These are phyloP conservation scores for Zanthoxylum bungeanum DNA, from an alignment of 345 rosid genomes.

Conservation along the genomic window DNA sequence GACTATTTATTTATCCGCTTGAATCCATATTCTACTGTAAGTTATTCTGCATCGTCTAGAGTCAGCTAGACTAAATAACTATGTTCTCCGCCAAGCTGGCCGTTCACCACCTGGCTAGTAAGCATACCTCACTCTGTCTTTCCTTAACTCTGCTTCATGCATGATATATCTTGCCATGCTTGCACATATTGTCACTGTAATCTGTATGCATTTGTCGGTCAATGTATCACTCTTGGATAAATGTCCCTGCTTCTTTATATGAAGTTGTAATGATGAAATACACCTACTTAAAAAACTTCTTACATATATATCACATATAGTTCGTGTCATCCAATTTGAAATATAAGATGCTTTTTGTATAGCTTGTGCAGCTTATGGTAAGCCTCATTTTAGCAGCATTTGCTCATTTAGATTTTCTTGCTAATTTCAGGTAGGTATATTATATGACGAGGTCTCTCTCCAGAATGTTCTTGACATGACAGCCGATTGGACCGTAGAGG, in stretches of 20 bases:
- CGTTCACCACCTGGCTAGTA: no score
- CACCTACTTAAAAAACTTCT: background rate
- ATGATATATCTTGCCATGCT: no score
- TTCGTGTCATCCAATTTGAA: background rate
- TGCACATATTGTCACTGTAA: background rate
- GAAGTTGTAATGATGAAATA: background rate
- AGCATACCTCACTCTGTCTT: no score
- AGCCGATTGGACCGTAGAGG: conserved; percentile 92
- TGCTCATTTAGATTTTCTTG: conserved; percentile 20
- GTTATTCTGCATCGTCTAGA: no score
- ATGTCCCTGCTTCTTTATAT: background rate
- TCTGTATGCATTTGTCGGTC: background rate
- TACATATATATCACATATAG: background rate
- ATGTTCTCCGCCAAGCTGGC: no score
- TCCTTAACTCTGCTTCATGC: no score
- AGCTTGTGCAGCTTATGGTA: conserved; percentile 1
- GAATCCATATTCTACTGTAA: no score
- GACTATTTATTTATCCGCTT: no score
- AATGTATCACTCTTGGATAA: background rate
- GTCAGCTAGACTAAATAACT: no score
- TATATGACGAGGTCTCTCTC: conserved; percentile 83
- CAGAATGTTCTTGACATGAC: conserved; percentile 71
- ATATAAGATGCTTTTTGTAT: background rate
- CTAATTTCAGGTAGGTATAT: conserved; percentile 75
- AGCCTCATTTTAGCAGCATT: background rate